These are phyloP conservation scores for Moricandia arvensis DNA, from an alignment of 345 rosid genomes.

Conservation along the genomic window DNA sequence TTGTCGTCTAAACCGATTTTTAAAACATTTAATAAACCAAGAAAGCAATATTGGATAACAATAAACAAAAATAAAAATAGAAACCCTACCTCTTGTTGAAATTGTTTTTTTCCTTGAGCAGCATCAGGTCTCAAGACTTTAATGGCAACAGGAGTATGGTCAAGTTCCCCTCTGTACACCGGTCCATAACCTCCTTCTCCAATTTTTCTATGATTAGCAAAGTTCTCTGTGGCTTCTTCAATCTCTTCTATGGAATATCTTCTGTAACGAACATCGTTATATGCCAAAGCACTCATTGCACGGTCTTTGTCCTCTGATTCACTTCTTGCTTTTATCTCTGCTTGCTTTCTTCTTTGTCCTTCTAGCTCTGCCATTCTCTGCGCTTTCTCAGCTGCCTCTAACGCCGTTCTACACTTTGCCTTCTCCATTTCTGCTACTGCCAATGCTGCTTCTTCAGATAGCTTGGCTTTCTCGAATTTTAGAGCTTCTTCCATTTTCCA, in stretches of 20 bases:
- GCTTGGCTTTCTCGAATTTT: slow-evolving; percentile 60
- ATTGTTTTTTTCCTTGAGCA: slow-evolving; percentile 75
- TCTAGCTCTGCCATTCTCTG: slow-evolving; percentile 68
- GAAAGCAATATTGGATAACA: not conserved
- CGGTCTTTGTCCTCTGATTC: slow-evolving; percentile 67
- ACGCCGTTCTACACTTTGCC: slow-evolving; percentile 68
- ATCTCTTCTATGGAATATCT: slow-evolving; percentile 72
- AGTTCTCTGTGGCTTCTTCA: slow-evolving; percentile 63
- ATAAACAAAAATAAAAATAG: not conserved
- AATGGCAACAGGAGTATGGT: slow-evolving; percentile 84
- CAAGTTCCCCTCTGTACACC: slow-evolving; percentile 68
- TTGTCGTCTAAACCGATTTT: no score
- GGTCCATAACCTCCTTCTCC: slow-evolving; percentile 98
- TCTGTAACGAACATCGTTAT: slow-evolving; percentile 61
- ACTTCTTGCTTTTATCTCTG: slow-evolving; percentile 57
- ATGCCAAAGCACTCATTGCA: slow-evolving; percentile 56
- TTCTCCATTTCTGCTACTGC: slow-evolving; percentile 79
- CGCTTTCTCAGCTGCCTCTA: slow-evolving; percentile 78
- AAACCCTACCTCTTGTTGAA: slow-evolving; percentile 70
- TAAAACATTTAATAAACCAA: not conserved
- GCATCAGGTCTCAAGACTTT: slow-evolving; percentile 86
- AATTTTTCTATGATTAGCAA: slow-evolving; percentile 51
- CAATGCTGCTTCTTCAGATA: slow-evolving; percentile 73
- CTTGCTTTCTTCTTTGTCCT: slow-evolving; percentile 59
- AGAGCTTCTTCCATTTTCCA: slow-evolving; percentile 69